A percentile compares a stretch with the other conserved stretches of the same genome.
phyloP scores from a whole-genome alignment of 2,329 filamentous ascomycete genomes.

The Pseudonectria buxi region DNA sequence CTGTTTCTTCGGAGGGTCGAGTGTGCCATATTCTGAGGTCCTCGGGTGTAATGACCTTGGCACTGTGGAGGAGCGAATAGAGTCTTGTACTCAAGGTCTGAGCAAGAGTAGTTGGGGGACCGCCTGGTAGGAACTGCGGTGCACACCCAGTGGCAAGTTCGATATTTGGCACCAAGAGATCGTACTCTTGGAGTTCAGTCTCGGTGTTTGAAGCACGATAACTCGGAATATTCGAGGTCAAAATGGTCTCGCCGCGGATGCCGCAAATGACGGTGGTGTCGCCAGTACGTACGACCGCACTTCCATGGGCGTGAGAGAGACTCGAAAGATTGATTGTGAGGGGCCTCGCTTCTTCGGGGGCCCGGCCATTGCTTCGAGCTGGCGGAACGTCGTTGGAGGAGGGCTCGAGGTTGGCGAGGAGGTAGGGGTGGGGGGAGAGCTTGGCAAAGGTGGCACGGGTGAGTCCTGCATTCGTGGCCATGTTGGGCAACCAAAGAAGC shows the following conservation, averaged over 20 bases:
- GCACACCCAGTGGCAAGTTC: constrained; percentile 88
- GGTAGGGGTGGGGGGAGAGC: constrained; percentile 80
- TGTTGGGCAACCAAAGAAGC: constrained; percentile 4
- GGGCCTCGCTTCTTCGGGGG: constrained; percentile 59
- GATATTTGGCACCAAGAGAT: constrained; percentile 86
- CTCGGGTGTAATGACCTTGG: constrained; percentile 56
- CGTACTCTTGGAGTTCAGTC: constrained; percentile 51
- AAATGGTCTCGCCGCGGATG: constrained; percentile 77
- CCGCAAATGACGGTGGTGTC: constrained; percentile 95
- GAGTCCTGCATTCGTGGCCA: constrained; percentile 34
- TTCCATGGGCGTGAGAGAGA: constrained; percentile 83
- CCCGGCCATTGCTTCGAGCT: constrained; percentile 74
- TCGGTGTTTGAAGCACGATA: constrained; percentile 42
- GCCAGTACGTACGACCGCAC: constrained; percentile 78
- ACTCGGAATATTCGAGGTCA: constrained; percentile 65
- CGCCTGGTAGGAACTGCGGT: constrained; percentile 76
- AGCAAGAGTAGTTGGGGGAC: constrained; percentile 69
- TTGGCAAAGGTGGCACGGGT: constrained; percentile 73
- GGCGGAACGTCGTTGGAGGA: constrained; percentile 40
- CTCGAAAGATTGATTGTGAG: constrained; percentile 77
- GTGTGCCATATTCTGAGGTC: constrained; percentile 69
- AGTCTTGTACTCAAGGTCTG: constrained; percentile 81
- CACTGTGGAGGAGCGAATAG: constrained; percentile 66
- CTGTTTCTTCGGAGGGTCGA: constrained; percentile 40
- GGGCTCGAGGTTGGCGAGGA: constrained; percentile 78